These are phyloP conservation scores for Talaromyces sp. DNA, from an alignment of 2,329 filamentous ascomycete genomes.

Conservation along the genomic window DNA sequence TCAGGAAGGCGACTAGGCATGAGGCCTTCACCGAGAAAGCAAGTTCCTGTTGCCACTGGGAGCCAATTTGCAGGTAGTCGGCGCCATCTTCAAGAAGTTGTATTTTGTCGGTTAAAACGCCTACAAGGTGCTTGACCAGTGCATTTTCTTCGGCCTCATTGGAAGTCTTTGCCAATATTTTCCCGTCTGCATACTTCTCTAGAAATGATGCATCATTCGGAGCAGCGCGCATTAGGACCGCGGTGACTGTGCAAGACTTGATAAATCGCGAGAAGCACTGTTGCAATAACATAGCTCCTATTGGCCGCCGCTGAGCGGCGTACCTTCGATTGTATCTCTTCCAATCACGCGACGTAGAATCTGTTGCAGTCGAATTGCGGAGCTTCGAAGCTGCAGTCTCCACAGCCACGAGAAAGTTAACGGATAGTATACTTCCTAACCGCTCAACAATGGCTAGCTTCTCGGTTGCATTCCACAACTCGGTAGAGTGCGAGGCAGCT, in stretches of 20 bases:
- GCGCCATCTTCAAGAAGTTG: slow-evolving; percentile 81
- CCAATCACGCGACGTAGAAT: slow-evolving; percentile 75
- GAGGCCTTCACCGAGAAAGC: slow-evolving; percentile 83
- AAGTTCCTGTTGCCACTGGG: slow-evolving; percentile 80
- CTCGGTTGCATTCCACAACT: slow-evolving; percentile 77
- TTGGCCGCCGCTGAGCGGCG: slow-evolving; percentile 70
- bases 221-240: slow-evolving; percentile 63
- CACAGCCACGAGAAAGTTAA: slow-evolving; percentile 78
- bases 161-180: neutral
- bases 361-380: slow-evolving; percentile 69
- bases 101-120: slow-evolving; percentile 78
- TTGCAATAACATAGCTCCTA: slow-evolving; percentile 89
- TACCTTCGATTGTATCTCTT: slow-evolving; percentile 83
- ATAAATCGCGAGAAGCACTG: slow-evolving; percentile 84
- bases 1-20: slow-evolving; percentile 78
- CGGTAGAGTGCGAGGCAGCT: slow-evolving; percentile 71
- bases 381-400: slow-evolving; percentile 90
- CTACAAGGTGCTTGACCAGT: slow-evolving; percentile 60
- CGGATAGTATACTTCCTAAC: slow-evolving; percentile 72
- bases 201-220: slow-evolving; percentile 66
- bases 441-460: slow-evolving; percentile 70
- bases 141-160: slow-evolving; percentile 39
- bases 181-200: slow-evolving; percentile 63
- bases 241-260: slow-evolving; percentile 71
- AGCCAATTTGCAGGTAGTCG: slow-evolving; percentile 84